Conservation (phyloP, 2,329 filamentous ascomycete species). For the Tolypocladium paradoxum region DNA sequence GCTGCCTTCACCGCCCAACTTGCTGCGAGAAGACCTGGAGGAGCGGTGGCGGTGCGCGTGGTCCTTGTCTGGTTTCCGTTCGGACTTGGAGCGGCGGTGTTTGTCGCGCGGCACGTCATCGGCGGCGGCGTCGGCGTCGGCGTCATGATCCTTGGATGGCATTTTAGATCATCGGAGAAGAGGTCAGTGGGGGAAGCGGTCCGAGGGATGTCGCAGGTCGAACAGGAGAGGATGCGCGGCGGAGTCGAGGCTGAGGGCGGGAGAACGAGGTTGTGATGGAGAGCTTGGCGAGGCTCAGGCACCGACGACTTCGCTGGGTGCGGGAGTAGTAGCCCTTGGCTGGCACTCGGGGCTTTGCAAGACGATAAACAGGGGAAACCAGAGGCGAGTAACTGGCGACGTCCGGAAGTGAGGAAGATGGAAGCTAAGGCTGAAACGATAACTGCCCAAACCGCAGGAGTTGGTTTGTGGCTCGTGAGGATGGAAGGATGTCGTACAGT, state of each 20-base stretch:
- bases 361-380: neutral
- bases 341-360: neutral
- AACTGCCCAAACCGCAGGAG: neutral
- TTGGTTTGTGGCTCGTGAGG: neutral
- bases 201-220: neutral
- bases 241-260: neutral
- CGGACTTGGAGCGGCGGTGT: constrained; percentile 25
- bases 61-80: constrained; percentile 23
- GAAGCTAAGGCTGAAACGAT: neutral
- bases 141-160: constrained; percentile 32
- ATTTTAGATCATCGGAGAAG: constrained; percentile 22
- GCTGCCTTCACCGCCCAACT: constrained; percentile 26
- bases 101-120: constrained; percentile 29
- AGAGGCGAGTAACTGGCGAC: neutral
- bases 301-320: neutral
- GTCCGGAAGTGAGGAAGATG: neutral
- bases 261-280: neutral
- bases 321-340: neutral
- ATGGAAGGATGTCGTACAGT: neutral
- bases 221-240: neutral
- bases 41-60: constrained; percentile 27
- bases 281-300: neutral
- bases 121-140: constrained; percentile 21
- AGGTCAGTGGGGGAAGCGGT: neutral
- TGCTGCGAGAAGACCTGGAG: constrained; percentile 30